These are phyloP conservation scores for Mallotus nudiflorus DNA, from an alignment of 345 rosid genomes.

Conservation along the genomic window DNA sequence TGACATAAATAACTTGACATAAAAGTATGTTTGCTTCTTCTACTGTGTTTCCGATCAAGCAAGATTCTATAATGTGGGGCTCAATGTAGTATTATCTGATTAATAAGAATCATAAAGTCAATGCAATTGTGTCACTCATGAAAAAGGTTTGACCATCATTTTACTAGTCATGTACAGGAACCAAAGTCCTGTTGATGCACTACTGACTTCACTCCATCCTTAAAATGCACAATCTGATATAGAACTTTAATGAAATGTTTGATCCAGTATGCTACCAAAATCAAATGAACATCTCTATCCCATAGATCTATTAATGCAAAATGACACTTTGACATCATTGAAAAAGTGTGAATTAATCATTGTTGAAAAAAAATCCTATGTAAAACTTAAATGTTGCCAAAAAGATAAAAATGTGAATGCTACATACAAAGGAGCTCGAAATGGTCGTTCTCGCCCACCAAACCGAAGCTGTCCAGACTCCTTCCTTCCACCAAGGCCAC, in stretches of 20 bases:
- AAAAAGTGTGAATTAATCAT: background rate
- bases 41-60: background rate
- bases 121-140: background rate
- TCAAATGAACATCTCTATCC: background rate
- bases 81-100: background rate
- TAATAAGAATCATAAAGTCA: background rate
- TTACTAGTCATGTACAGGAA: background rate
- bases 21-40: background rate
- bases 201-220: background rate
- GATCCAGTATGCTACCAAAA: background rate
- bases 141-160: background rate
- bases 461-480: conserved; percentile 96
- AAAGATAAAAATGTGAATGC: background rate
- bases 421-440: conserved; percentile 89
- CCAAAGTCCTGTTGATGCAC: background rate
- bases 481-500: conserved; percentile 94
- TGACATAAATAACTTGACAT: background rate
- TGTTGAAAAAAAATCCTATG: background rate
- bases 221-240: background rate
- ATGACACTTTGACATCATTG: background rate
- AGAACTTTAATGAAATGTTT: background rate
- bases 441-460: conserved; percentile 97
- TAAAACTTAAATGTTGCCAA: conserved; percentile 12
- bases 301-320: background rate
- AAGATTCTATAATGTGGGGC: background rate